phyloP scores from a whole-genome alignment of 345 rosid genomes.

The Eucalyptus paniculata region DNA sequence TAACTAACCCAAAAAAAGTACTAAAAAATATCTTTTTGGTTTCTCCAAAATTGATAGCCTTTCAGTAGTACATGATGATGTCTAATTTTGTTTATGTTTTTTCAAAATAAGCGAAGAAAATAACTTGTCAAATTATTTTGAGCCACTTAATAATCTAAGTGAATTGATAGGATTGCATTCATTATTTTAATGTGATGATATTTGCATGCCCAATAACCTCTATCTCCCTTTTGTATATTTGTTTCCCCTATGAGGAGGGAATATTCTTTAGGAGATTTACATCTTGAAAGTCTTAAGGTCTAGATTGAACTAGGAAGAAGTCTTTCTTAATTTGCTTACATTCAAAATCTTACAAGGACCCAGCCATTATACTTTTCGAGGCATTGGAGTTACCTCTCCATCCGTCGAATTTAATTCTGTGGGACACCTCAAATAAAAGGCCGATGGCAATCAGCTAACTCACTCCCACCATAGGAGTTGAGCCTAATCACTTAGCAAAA shows the following conservation, averaged over 20 bases:
- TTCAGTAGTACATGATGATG: not conserved
- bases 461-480: not conserved
- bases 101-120: not conserved
- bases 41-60: not conserved
- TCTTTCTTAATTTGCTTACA: rapidly evolving
- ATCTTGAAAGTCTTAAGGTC: rapidly evolving
- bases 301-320: too few species aligned
- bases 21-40: not conserved
- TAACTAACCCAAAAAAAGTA: not conserved
- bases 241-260: too few species aligned
- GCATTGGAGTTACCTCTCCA: rapidly evolving
- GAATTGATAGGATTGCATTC: rapidly evolving
- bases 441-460: not conserved
- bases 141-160: too few species aligned
- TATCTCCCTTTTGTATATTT: too few species aligned
- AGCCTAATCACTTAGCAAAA: not conserved
- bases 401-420: rapidly evolving
- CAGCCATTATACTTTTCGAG: not conserved
- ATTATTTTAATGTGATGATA: rapidly evolving
- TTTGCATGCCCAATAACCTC: rapidly evolving
- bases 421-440: too few species aligned
- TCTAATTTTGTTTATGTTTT: not conserved
- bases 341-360: rapidly evolving
- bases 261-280: too few species aligned
- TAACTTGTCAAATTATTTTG: not conserved